A percentile compares a stretch with the other conserved stretches of the same genome.
Evolutionary conservation across 1,139 yeast genomes (phyloP).

Genomic region (Taphrina sp.): DNA sequence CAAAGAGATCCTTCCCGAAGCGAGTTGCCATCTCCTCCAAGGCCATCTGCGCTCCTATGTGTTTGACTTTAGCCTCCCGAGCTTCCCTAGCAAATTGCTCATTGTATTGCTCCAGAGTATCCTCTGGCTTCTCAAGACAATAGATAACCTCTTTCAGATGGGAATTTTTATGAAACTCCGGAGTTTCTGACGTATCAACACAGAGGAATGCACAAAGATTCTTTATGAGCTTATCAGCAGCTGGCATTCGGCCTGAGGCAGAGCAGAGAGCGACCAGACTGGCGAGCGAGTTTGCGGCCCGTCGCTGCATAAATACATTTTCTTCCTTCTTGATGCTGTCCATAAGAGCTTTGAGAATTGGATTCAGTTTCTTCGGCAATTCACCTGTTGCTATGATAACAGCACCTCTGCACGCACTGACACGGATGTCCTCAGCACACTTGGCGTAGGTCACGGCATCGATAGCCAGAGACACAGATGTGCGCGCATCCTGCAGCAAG

Average conservation of each 20-base stretch:
- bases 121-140: slow-evolving; percentile 72
- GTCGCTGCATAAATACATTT: slow-evolving; percentile 60
- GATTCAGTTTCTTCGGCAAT: slow-evolving; percentile 81
- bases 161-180: slow-evolving; percentile 76
- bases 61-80: slow-evolving; percentile 71
- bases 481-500: slow-evolving; percentile 75
- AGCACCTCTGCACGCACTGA: slow-evolving; percentile 73
- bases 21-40: slow-evolving; percentile 53
- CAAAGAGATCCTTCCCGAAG: slow-evolving; percentile 59
- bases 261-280: slow-evolving; percentile 60
- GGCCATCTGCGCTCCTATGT: slow-evolving; percentile 77
- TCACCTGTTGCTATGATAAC: slow-evolving; percentile 59
- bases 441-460: slow-evolving; percentile 63
- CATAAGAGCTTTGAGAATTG: slow-evolving; percentile 86
- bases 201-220: slow-evolving; percentile 90
- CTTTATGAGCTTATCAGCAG: slow-evolving; percentile 83
- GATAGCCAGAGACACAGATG: slow-evolving; percentile 64
- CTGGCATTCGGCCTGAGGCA: slow-evolving; percentile 59
- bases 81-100: slow-evolving; percentile 54
- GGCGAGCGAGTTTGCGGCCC: slow-evolving; percentile 71
- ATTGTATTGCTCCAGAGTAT: slow-evolving; percentile 66
- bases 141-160: slow-evolving; percentile 58
- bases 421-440: slow-evolving; percentile 57
- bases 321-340: slow-evolving; percentile 83
- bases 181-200: slow-evolving; percentile 94